A percentile compares a stretch with the other conserved stretches of the same genome.
Conservation (phyloP, 1,284 basidiomycete species). For the Fomitiporia mediterranea region DNA sequence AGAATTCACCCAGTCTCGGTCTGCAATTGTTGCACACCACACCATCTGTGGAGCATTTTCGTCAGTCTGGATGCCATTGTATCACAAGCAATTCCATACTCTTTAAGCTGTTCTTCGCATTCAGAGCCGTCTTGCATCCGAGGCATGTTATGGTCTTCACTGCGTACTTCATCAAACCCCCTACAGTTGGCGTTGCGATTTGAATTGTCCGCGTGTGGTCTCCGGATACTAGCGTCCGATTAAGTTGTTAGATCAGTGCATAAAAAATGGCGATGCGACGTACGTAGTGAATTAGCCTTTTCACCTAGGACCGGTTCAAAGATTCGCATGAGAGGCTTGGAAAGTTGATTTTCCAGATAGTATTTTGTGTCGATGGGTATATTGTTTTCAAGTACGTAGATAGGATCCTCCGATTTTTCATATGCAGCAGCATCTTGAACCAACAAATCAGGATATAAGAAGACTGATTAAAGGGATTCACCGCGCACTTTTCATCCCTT, state of each 20-base stretch:
- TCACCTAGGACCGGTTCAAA: slow-evolving; percentile 97
- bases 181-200: slow-evolving; percentile 90
- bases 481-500: slow-evolving; percentile 79
- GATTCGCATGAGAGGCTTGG: slow-evolving; percentile 92
- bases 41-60: slow-evolving; percentile 51
- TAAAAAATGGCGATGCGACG: slow-evolving; percentile 28
- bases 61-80: too few relatives aligned
- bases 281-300: slow-evolving; percentile 78
- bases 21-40: slow-evolving; percentile 93
- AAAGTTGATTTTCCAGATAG: slow-evolving; percentile 94
- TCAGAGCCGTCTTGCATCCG: slow-evolving; percentile 86
- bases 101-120: slow-evolving; percentile 62
- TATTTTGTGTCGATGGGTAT: slow-evolving; percentile 96
- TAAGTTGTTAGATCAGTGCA: slow-evolving; percentile 11
- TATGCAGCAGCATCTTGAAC: slow-evolving; percentile 86
- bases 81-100: slow-evolving; percentile 47
- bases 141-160: slow-evolving; percentile 91
- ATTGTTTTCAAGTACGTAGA: slow-evolving; percentile 95
- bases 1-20: slow-evolving; percentile 79
- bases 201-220: slow-evolving; percentile 92
- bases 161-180: slow-evolving; percentile 96
- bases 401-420: slow-evolving; percentile 94
- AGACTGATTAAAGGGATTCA: not conserved
- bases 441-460: not conserved
- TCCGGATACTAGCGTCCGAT: slow-evolving; percentile 67